These are phyloP conservation scores for Colletotrichum eleusines DNA, from an alignment of 2,329 filamentous ascomycete genomes.

Conservation along the genomic window DNA sequence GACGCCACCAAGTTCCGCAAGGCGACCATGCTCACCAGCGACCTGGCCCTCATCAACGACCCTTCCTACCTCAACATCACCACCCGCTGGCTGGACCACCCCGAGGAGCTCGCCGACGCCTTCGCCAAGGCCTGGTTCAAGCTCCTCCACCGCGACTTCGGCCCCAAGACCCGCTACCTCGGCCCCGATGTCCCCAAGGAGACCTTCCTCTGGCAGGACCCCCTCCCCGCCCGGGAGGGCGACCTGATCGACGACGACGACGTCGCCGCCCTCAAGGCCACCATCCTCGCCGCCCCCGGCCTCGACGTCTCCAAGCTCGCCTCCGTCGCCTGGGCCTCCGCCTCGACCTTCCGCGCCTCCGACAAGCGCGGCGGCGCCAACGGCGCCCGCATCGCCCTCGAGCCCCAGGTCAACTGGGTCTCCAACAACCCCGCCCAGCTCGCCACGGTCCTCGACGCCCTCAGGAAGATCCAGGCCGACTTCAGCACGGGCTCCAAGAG, in stretches of 20 bases:
- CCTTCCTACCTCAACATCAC: conserved; percentile 82
- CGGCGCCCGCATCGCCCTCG: conserved; percentile 80
- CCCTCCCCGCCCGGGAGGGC: conserved; percentile 71
- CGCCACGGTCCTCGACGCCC: conserved; percentile 67
- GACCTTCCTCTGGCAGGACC: conserved; percentile 80
- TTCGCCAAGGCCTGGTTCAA: conserved; percentile 87
- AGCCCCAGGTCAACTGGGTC: conserved; percentile 78
- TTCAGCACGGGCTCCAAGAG: conserved; percentile 76
- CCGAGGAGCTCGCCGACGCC: conserved; percentile 75
- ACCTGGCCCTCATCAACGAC: conserved; percentile 79
- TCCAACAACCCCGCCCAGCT: conserved; percentile 80
- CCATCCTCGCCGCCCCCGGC: conserved; percentile 72
- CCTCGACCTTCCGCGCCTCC: conserved; percentile 78
- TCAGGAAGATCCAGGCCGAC: conserved; percentile 74
- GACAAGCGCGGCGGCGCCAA: conserved; percentile 89
- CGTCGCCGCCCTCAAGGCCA: conserved; percentile 74
- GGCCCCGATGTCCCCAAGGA: conserved; percentile 81
- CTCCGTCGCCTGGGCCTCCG: conserved; percentile 75
- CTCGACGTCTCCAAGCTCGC: conserved; percentile 72
- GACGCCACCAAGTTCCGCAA: conserved; percentile 78
- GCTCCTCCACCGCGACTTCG: conserved; percentile 84
- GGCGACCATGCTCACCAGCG: conserved; percentile 82
- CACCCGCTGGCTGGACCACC: conserved; percentile 75
- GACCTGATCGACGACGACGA: conserved; percentile 72
- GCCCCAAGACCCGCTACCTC: conserved; percentile 76